phyloP scores from a whole-genome alignment of 1,284 basidiomycete genomes.

The Melampsora occidentalis region DNA sequence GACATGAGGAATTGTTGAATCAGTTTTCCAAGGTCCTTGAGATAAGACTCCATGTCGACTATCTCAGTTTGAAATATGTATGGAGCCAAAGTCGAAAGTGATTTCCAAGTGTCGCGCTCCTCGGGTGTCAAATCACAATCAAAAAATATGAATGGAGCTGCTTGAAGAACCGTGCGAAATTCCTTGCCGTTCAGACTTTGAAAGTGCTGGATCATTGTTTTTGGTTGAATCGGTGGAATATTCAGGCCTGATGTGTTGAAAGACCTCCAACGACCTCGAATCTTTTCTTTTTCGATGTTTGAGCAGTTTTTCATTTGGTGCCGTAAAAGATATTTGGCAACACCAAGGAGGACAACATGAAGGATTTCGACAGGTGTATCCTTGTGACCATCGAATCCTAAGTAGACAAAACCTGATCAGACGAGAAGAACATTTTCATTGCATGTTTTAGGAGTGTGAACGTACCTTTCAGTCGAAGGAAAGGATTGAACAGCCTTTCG shows the following conservation, averaged over 20 bases:
- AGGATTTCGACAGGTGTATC: conserved; percentile 56
- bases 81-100: not conserved
- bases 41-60: not conserved
- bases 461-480: no score
- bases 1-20: not conserved
- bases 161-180: not conserved
- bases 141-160: not conserved
- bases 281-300: no score
- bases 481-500: no score
- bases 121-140: not conserved
- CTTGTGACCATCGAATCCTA: conserved; percentile 54
- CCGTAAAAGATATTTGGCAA: conserved; percentile 56
- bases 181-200: not conserved
- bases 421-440: no score
- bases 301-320: conserved; percentile 49
- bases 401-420: no score
- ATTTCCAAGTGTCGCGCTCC: not conserved
- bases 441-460: no score
- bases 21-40: not conserved
- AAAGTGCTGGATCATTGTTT: no score
- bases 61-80: not conserved
- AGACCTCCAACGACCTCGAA: no score
- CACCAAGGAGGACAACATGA: conserved; percentile 54
- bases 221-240: no score
- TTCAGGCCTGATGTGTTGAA: no score